Base-by-base conservation (phyloP, 352 stramenopile genomes). In the Globisporangium paddicum region DNA sequence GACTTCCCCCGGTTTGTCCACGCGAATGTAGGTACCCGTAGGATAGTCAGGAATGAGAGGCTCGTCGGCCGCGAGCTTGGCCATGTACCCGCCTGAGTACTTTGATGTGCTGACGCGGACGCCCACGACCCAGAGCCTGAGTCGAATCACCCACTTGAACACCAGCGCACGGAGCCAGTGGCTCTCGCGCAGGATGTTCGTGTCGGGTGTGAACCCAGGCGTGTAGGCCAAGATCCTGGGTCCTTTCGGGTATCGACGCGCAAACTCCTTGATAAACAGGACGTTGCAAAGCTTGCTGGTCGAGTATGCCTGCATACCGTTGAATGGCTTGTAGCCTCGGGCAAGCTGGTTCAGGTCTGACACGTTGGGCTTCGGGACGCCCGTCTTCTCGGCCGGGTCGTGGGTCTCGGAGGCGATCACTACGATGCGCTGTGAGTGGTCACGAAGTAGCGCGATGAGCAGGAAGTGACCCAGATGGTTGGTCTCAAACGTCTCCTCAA, bases 381-480 rank as follows among this genome's bases (percentile, higher is more conserved):
- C 35, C 0, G 57, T 69, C 16, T 67, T 63, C 58, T 70, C 63
- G 2, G 48, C 42, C 0, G 70, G 67, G n/a, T 79, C 65, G 56
- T 79, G 63, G 14, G 58, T 69, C 40, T 64, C 63, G 0, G 56
- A 73, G 0, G 37, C 59, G 34, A 79, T 26, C 9, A 67, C 49
- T 1, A 75, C 51, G 41, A 76, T 38, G 18, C 62, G 65, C 38
- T 71, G 45, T 5, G 67, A 67, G 14, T 47, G 57, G 10, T 67
- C 53, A 8, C 53, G 40, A 5, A 79, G 60, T 2, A 67, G 40
- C 26, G 58, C 54, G 18, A 66, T 19, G 18, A 85, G 58, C 46
- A 78, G 37, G 54, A 79, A 82, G 41, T 76, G 72, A 1, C 59
- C 72, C 3, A 78, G 51, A 53, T 79, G 67, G 64, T 85, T 85